Percentiles rank a stretch among this genome's conserved stretches.
These are phyloP conservation scores for Torrubiella hemipterigena DNA, from an alignment of 2,329 filamentous ascomycete genomes.

Conservation along the genomic window DNA sequence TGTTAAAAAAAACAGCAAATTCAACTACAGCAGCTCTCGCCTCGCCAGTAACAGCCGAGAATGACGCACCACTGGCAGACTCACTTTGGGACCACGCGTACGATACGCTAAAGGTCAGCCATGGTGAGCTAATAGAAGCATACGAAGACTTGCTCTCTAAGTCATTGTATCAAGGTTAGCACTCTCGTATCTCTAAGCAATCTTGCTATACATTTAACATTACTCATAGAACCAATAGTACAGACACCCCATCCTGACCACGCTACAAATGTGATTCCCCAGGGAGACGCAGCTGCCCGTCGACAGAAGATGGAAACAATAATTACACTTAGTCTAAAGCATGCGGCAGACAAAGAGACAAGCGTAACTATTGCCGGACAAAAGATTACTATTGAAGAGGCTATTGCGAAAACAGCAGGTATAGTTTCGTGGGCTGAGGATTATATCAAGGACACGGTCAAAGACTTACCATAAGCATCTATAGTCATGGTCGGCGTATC, in stretches of 20 bases:
- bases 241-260: too few relatives aligned
- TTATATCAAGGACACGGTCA: constrained; percentile 1
- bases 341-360: constrained; percentile 1
- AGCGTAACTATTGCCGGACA: background rate
- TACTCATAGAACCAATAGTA: too few relatives aligned
- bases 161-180: too few relatives aligned
- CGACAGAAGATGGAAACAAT: too few relatives aligned
- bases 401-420: background rate
- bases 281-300: too few relatives aligned
- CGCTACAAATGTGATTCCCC: too few relatives aligned
- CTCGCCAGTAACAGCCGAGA: too few relatives aligned
- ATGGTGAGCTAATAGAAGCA: background rate
- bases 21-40: too few relatives aligned
- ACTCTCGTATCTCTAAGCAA: too few relatives aligned
- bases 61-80: too few relatives aligned
- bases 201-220: too few relatives aligned
- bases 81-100: constrained; percentile 2
- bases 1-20: too few relatives aligned
- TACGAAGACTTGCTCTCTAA: background rate
- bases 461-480: constrained; percentile 1
- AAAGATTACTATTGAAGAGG: constrained; percentile 1
- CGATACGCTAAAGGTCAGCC: background rate
- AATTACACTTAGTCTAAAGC: background rate
- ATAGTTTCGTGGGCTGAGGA: background rate
- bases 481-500: constrained; percentile 2